A percentile compares a stretch with the other conserved stretches of the same genome.
Evolutionary conservation across 73 alveolate species (phyloP).

Genomic region (Paramecium sexaurelia): DNA sequence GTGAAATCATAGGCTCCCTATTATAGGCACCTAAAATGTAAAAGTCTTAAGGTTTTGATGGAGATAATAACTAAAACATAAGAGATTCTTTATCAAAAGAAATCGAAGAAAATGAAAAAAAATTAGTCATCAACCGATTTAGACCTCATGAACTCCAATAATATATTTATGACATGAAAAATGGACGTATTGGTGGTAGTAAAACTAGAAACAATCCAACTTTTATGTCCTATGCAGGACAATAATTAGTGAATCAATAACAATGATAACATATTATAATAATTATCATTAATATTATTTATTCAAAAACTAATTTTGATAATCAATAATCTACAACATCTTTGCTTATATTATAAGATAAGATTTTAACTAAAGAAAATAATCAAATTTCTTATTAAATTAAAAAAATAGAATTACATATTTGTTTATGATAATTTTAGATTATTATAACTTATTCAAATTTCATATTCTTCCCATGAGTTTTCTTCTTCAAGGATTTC

Average conservation of each 20-base stretch:
- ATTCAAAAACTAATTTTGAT: too few species aligned
- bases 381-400: not conserved
- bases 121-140: not conserved
- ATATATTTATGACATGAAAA: constrained; percentile 24
- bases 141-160: constrained; percentile 23
- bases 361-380: too few species aligned
- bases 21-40: not conserved
- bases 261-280: not conserved
- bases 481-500: constrained; percentile 63
- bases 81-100: not conserved
- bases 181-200: constrained; percentile 26
- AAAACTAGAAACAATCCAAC: constrained; percentile 43
- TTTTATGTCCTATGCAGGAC: constrained; percentile 51
- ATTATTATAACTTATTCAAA: constrained; percentile 16
- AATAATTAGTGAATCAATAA: constrained; percentile 5
- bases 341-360: too few species aligned
- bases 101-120: not conserved
- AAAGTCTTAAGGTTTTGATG: constrained; percentile 19
- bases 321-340: too few species aligned
- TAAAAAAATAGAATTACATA: not conserved
- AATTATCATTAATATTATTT: too few species aligned
- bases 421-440: not conserved
- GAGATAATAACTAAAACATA: not conserved
- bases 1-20: not conserved
- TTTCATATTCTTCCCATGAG: constrained; percentile 56